phyloP scores from a whole-genome alignment of 1,284 basidiomycete species.

The Apiotrichum laibachii region DNA sequence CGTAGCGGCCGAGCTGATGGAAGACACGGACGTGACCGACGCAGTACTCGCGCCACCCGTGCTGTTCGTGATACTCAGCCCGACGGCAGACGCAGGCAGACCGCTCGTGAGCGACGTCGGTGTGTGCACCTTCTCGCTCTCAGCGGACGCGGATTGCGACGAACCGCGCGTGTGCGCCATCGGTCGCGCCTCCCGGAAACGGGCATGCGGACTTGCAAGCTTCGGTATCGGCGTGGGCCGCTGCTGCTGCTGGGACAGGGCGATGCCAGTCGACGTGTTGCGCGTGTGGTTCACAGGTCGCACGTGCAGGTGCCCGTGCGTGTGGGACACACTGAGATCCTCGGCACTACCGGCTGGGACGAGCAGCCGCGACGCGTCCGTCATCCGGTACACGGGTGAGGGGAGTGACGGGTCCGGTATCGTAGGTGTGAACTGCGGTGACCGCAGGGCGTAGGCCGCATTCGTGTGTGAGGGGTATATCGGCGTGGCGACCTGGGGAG shows the following conservation, averaged over 20 bases:
- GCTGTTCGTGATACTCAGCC: background rate
- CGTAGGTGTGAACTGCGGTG: slow-evolving; percentile 14
- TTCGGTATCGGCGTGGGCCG: background rate
- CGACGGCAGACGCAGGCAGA: background rate
- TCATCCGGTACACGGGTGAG: slow-evolving; percentile 14
- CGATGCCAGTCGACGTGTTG: background rate
- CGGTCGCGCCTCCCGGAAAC: background rate
- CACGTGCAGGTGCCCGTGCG: background rate
- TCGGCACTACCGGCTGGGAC: background rate
- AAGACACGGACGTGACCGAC: slow-evolving; percentile 1
- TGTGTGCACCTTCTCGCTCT: background rate
- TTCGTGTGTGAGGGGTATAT: background rate
- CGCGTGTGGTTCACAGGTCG: background rate
- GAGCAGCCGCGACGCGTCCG: slow-evolving; percentile 6
- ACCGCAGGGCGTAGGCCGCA: background rate
- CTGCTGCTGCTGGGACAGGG: background rate
- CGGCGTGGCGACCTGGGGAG: background rate
- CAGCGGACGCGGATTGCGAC: background rate
- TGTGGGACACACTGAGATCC: background rate
- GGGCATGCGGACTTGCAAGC: background rate
- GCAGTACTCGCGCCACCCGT: background rate
- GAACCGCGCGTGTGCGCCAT: background rate
- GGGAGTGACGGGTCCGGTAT: slow-evolving; percentile 17
- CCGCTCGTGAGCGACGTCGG: background rate
- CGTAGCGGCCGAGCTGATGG: background rate